These are phyloP conservation scores for Pestalotiopsis sp. DNA, from an alignment of 2,329 filamentous ascomycete genomes.

Conservation along the genomic window DNA sequence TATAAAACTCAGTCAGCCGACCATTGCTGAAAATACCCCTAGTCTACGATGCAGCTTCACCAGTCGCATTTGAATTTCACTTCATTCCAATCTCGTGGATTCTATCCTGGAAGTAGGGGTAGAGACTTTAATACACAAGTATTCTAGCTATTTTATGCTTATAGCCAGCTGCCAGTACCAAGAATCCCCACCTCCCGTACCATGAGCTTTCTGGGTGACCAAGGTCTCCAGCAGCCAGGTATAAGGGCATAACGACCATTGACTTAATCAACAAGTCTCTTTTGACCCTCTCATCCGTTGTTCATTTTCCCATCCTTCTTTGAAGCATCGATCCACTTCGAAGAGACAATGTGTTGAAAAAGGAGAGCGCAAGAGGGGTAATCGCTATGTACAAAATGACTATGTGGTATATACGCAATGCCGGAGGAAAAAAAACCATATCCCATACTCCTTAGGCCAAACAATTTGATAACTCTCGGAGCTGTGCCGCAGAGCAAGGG, in stretches of 20 bases:
- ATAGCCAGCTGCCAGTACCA: too few relatives aligned
- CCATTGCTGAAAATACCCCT: too few relatives aligned
- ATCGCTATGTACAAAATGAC: constrained; percentile 1
- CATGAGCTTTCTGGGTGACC: background rate
- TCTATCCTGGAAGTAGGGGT: too few relatives aligned
- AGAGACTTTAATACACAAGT: too few relatives aligned
- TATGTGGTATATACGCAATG: constrained; percentile 7
- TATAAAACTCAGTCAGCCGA: too few relatives aligned
- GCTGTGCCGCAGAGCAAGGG: background rate
- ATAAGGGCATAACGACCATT: background rate
- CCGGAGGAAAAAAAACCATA: background rate
- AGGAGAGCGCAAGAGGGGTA: background rate
- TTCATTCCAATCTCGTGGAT: too few relatives aligned
- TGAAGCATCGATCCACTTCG: background rate
- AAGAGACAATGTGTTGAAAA: background rate
- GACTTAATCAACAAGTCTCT: background rate
- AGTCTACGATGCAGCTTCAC: too few relatives aligned
- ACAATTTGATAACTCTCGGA: background rate
- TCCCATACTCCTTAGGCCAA: background rate
- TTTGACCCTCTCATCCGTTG: background rate
- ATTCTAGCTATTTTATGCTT: too few relatives aligned
- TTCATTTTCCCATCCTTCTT: background rate
- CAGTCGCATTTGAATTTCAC: too few relatives aligned
- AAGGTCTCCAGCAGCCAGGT: background rate
- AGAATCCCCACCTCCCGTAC: too few relatives aligned